Evolutionary conservation across 345 rosid genomes (phyloP).

Genomic region (Rhodamnia argentea): DNA sequence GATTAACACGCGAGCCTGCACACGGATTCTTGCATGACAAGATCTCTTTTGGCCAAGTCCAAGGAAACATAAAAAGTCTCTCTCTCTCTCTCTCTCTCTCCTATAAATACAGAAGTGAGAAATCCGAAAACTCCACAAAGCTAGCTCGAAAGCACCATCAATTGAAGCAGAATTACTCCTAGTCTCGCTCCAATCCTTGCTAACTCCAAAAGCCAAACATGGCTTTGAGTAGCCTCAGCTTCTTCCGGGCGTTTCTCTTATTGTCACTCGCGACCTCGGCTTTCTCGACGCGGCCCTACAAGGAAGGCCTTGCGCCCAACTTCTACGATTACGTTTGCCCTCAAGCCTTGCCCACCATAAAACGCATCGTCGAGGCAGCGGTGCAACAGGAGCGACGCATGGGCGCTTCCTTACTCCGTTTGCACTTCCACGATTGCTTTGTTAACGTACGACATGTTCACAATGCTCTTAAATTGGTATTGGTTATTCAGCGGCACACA

Average conservation of each 20-base stretch:
- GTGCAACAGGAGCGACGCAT: constrained; percentile 34
- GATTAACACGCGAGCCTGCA: neutral
- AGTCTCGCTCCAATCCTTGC: neutral
- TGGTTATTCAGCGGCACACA: neutral
- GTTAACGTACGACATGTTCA: constrained; percentile 24
- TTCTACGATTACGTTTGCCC: constrained; percentile 49
- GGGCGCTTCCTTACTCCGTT: constrained; percentile 47
- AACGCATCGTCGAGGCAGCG: constrained; percentile 18
- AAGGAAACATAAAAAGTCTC: neutral
- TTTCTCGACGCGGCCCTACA: neutral
- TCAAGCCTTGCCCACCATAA: constrained; percentile 24
- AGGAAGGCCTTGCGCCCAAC: constrained; percentile 20
- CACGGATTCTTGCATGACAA: neutral
- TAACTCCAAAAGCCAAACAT: neutral
- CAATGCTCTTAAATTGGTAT: neutral
- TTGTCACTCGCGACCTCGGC: constrained; percentile 1
- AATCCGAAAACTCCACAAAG: neutral
- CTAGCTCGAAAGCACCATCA: neutral
- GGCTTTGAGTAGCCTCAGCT: neutral
- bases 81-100: neutral
- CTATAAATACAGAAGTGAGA: neutral
- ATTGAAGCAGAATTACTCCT: neutral
- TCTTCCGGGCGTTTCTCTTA: neutral
- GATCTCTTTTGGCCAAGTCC: neutral
- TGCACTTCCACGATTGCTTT: constrained; percentile 61